Conservation (phyloP, 768 basidiomycete genomes). For the Peribolospora kevripleyi region DNA sequence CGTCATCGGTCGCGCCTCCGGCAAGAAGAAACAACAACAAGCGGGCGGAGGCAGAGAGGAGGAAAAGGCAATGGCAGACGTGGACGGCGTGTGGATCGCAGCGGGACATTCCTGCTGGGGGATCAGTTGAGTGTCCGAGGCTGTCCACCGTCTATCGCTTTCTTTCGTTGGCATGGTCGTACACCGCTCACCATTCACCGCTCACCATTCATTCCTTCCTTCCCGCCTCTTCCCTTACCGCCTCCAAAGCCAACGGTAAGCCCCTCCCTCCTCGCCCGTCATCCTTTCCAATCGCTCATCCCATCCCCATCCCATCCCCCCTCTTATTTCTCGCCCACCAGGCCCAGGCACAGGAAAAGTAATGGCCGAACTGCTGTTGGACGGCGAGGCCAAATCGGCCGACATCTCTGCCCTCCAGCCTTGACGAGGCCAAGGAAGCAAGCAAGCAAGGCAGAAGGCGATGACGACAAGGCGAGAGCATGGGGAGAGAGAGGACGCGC, state of each 20-base stretch:
- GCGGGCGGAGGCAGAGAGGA: constrained; percentile 24
- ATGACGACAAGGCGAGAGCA: too few species aligned
- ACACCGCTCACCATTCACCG: too few species aligned
- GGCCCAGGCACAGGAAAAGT: constrained; percentile 61
- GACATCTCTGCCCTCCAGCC: constrained; percentile 4
- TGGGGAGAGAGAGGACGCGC: too few species aligned
- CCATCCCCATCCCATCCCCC: not conserved
- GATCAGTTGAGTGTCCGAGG: constrained; percentile 13
- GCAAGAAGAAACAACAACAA: too few species aligned
- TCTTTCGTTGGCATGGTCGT: constrained; percentile 36
- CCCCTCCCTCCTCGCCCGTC: not conserved
- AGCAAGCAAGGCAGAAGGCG: too few species aligned
- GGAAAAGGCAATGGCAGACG: constrained; percentile 18
- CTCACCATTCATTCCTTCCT: too few species aligned
- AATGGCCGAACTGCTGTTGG: constrained; percentile 44
- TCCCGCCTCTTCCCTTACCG: too few species aligned
- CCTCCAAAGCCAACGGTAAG: too few species aligned
- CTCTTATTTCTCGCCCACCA: constrained; percentile 13
- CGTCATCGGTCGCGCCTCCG: constrained; percentile 27
- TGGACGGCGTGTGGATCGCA: constrained; percentile 42
- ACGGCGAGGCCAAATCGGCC: constrained; percentile 37
- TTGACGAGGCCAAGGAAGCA: too few species aligned
- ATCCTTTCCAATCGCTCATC: not conserved
- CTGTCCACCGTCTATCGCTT: not conserved
- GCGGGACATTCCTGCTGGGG: constrained; percentile 66